Evolutionary conservation across 169 alveolate genomes (phyloP), one percentile per base, ranked within the genome.

Genomic region (Plasmodium gonderi): DNA sequence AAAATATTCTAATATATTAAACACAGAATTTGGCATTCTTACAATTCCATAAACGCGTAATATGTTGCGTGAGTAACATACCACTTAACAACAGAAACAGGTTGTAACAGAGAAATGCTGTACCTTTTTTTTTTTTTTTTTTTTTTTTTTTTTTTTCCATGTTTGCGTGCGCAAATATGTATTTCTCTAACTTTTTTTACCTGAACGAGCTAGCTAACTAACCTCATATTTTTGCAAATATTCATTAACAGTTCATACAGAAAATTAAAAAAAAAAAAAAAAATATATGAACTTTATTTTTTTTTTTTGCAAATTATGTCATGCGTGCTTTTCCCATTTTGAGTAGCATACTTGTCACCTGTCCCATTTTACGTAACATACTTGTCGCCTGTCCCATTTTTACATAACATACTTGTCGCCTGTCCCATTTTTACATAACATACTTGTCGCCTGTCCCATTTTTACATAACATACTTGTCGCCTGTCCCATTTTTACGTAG

Each of bases 201-300:
- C 65, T 76, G 72, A 79, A 47, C 74, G 8, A 29, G 23, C 49
- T 51, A 79, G 76, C 76, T 51, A 79, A 17, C 17, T 79, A n/a
- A n/a, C 6, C 40, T 3, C 33, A 17, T 17, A 20, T 17, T 12
- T 51, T 47, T 29, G 49, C 75, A 29, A 2, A 17, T 47, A 26
- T 79, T 79, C 40, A 79, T 79, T 8, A 79, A 79, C 74, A 38
- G 89, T 79, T 79, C 89, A 79, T 47, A 40, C 72, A 29, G 26
- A 60, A 60, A 20, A 31, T 76, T 76, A 33, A 38, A 40, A 40
- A 76, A 76, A 76, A 76, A 76, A 44, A 38, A n/a, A n/a, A 9
- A 17, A 76, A 38, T 20, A 44, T 14, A 76, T 20, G 7, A 54
- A 6, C n/a, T n/a, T 60, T 36, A 60, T 60, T 23, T 60, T 60